Percentiles rank a stretch among this genome's conserved stretches.
These are phyloP conservation scores for Pelargonium fulgidum DNA, from an alignment of 441 rosid genomes.

Conservation along the genomic window DNA sequence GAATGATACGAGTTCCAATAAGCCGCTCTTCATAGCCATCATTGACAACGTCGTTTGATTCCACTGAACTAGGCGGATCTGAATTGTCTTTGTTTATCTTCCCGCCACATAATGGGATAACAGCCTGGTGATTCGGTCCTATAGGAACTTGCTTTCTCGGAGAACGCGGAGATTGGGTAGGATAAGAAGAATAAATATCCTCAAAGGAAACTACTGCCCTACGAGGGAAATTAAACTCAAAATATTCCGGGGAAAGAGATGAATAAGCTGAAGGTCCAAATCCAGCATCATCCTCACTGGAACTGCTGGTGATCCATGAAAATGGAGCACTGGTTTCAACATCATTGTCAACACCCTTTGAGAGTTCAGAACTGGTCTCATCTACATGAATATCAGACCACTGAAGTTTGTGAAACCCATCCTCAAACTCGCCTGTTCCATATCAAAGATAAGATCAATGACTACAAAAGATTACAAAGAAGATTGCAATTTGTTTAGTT, in stretches of 20 bases:
- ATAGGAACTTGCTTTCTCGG: conserved; percentile 54
- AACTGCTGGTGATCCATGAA: conserved; percentile 28
- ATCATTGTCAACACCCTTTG: conserved; percentile 27
- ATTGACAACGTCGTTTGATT: conserved; percentile 9
- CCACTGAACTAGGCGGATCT: conserved; percentile 10
- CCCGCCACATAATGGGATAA: conserved; percentile 43
- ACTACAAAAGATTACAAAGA: conserved; percentile 9
- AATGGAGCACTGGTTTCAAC: conserved; percentile 28
- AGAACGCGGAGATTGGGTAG: conserved; percentile 23
- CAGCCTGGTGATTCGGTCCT: conserved; percentile 58
- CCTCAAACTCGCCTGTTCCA: conserved; percentile 33
- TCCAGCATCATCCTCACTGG: conserved; percentile 37
- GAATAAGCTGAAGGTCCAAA: conserved; percentile 27
- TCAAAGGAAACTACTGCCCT: conserved; percentile 29
- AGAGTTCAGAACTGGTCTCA: conserved; percentile 24
- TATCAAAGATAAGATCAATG: conserved; percentile 19
- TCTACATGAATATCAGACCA: conserved; percentile 28
- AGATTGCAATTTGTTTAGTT: no score
- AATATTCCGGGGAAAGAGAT: conserved; percentile 34
- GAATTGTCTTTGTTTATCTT: conserved; percentile 20
- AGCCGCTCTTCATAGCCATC: conserved; percentile 21
- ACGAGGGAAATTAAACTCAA: conserved; percentile 28
- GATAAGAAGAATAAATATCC: conserved; percentile 29
- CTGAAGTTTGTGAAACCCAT: conserved; percentile 26
- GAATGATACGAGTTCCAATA: conserved; percentile 35